These are phyloP conservation scores for Rhododendron williamsianum DNA, from an alignment of 148 eudicot genomes.

Conservation along the genomic window DNA sequence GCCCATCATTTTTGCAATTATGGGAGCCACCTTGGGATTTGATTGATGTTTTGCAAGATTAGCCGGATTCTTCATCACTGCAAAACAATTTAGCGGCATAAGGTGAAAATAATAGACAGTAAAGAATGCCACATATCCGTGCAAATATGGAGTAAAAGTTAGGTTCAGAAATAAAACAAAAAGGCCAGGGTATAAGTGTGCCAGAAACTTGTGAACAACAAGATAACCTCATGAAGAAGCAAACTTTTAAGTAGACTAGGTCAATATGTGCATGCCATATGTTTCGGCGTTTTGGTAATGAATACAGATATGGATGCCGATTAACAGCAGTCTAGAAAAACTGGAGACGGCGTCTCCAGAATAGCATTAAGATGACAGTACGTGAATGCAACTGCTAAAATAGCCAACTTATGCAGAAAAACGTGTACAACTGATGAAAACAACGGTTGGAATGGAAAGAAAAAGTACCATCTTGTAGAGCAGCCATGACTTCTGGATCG, in stretches of 20 bases:
- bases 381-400: background rate
- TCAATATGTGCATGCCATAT: background rate
- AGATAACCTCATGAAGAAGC: background rate
- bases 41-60: constrained; percentile 87
- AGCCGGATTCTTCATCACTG: constrained; percentile 99
- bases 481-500: constrained; percentile 99
- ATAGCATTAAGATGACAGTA: background rate
- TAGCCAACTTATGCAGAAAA: background rate
- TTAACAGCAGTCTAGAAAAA: background rate
- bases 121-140: background rate
- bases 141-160: background rate
- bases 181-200: background rate
- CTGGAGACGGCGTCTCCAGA: background rate
- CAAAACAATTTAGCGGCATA: constrained; percentile 7
- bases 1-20: constrained; percentile 90
- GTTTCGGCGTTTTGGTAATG: background rate
- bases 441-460: background rate
- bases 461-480: constrained; percentile 86
- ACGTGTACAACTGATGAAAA: background rate
- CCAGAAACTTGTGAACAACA: background rate
- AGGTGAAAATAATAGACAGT: background rate
- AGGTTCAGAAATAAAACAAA: background rate
- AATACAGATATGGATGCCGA: background rate
- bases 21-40: constrained; percentile 96
- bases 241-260: background rate